A percentile compares a stretch with the other conserved stretches of the same genome.
Conservation (phyloP, 2,329 filamentous ascomycete species). For the Colletotrichum sojae region DNA sequence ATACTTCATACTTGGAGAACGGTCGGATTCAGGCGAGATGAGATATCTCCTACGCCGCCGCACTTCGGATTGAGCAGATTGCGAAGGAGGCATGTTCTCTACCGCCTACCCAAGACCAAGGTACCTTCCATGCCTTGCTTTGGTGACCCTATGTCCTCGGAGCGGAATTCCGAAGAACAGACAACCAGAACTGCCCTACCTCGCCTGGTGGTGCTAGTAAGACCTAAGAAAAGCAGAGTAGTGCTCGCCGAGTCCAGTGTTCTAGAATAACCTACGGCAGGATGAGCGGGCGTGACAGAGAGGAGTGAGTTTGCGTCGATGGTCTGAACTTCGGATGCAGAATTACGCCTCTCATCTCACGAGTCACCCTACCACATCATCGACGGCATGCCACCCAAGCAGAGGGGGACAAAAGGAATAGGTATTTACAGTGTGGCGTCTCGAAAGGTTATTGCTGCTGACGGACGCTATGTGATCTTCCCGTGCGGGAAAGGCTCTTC, state of each 20-base stretch:
- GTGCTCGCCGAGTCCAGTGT: constrained; percentile 1
- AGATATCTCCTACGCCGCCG: not conserved
- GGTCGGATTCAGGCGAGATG: constrained; percentile 11
- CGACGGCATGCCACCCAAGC: too few species aligned
- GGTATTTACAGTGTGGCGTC: constrained; percentile 34
- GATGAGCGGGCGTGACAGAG: too few species aligned
- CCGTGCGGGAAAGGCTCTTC: constrained; percentile 24
- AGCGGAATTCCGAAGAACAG: constrained; percentile 1
- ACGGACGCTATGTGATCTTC: constrained; percentile 21
- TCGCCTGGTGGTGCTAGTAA: constrained; percentile 2
- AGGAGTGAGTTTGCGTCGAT: too few species aligned
- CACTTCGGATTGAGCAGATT: too few species aligned
- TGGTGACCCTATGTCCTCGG: too few species aligned
- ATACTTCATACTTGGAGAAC: constrained; percentile 7
- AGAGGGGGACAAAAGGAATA: not conserved
- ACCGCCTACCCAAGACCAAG: too few species aligned
- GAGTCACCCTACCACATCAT: too few species aligned
- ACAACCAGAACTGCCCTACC: not conserved
- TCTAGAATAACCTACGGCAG: not conserved
- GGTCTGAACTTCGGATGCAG: not conserved
- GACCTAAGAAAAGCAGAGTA: constrained; percentile 13
- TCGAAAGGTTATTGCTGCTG: constrained; percentile 24
- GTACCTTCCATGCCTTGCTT: too few species aligned
- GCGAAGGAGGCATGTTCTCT: too few species aligned
- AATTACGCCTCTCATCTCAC: not conserved